Percentiles rank a stretch among this genome's conserved stretches.
These are phyloP conservation scores for Fragilariopsis cylindrus DNA, from an alignment of 108 stramenopile species.

Conservation along the genomic window DNA sequence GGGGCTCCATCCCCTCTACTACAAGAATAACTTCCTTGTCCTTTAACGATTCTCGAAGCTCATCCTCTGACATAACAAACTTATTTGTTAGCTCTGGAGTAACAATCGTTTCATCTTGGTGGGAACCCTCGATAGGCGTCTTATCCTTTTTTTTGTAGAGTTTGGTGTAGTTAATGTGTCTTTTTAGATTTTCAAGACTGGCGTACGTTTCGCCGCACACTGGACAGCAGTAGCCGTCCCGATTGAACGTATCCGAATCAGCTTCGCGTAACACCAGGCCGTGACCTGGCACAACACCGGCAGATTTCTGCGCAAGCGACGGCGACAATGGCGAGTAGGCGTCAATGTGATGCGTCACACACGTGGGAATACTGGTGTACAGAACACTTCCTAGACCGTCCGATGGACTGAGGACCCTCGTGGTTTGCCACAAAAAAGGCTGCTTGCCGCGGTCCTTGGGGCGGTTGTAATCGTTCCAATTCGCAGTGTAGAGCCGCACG, in stretches of 20 bases:
- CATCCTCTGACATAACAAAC: constrained; percentile 41
- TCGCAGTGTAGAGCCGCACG: constrained; percentile 68
- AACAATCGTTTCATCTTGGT: constrained; percentile 16
- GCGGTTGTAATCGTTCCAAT: constrained; percentile 12
- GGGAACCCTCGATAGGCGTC: background rate
- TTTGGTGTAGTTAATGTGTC: too few relatives aligned
- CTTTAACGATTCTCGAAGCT: constrained; percentile 27
- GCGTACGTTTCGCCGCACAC: constrained; percentile 67
- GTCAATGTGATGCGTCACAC: constrained; percentile 62
- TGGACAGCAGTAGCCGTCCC: constrained; percentile 59
- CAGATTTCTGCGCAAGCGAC: background rate
- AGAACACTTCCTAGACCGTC: constrained; percentile 61
- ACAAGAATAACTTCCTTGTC: constrained; percentile 62
- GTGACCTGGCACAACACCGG: constrained; percentile 6
- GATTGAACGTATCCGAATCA: constrained; percentile 39
- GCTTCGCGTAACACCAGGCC: constrained; percentile 49
- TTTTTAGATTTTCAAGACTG: constrained; percentile 29
- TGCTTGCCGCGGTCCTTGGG: constrained; percentile 42
- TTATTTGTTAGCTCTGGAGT: constrained; percentile 27
- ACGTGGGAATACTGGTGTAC: constrained; percentile 50
- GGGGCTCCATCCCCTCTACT: constrained; percentile 72
- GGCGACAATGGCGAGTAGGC: constrained; percentile 34
- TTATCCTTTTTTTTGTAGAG: too few relatives aligned
- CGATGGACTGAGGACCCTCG: too few relatives aligned
- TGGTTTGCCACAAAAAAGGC: constrained; percentile 49